phyloP scores from a whole-genome alignment of 108 stramenopile species.

The Nitzschia sp. region DNA sequence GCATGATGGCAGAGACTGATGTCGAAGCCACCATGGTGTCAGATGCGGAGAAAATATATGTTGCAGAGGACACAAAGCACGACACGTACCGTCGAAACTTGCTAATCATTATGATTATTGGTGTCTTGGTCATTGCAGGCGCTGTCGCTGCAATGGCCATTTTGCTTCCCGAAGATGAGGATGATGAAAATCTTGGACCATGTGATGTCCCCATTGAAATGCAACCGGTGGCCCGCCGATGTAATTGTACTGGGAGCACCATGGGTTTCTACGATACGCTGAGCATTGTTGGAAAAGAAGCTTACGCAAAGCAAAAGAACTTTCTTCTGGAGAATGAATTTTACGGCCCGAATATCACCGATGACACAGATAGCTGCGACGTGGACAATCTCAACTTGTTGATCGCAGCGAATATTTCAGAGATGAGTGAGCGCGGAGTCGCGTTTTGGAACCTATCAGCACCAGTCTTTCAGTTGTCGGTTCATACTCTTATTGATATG shows the following conservation, averaged over 20 bases:
- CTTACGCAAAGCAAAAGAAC: not conserved
- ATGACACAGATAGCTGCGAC: constrained; percentile 3
- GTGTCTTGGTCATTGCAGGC: not conserved
- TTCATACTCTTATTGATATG: constrained; percentile 5
- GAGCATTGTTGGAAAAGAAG: not conserved
- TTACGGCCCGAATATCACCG: not conserved
- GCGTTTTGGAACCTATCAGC: not conserved
- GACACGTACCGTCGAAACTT: not conserved
- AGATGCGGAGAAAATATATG: constrained; percentile 8
- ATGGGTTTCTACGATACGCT: not conserved
- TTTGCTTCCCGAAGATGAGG: not conserved
- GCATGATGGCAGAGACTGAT: not conserved
- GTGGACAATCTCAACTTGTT: constrained; percentile 2
- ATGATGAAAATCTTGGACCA: not conserved
- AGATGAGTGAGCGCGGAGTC: not conserved
- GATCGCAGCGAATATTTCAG: constrained; percentile 6
- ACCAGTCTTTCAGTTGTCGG: not conserved
- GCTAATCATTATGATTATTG: not conserved
- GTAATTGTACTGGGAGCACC: not conserved
- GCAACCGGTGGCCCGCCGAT: constrained; percentile 8
- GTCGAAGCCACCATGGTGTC: constrained; percentile 3
- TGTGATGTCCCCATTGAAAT: not conserved
- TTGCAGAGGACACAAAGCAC: not conserved
- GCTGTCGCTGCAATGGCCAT: not conserved
- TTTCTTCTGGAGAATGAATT: not conserved